Evolutionary conservation across 495 filamentous ascomycete species (phyloP), one percentile per base, ranked within the genome.

Genomic region (Stereocaulon alpinum): DNA sequence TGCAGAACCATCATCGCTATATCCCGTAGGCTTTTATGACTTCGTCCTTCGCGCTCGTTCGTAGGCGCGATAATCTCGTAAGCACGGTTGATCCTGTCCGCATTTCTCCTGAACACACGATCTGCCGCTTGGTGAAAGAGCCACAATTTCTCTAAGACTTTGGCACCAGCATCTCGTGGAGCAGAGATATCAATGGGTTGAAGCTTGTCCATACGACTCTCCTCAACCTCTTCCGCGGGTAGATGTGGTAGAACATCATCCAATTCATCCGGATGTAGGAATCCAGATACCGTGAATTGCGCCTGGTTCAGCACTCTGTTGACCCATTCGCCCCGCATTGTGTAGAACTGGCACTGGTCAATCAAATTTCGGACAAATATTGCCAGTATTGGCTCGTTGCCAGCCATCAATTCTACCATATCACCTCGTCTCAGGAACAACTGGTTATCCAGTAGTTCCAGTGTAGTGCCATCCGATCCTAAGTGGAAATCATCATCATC

Each of bases 271-370:
- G 72, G 74, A 6, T 79, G 63, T 18, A 82, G 78, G 68, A 91
- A 91, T 1, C 71, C 70, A 57, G 82, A 83, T 52, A 91, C 73
- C 6, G 82, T 77, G 67, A 85, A 92, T 50, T 80, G 74, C 7
- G 83, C 64, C 48, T 71, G 65, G 44, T 71, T 63, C 6, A 69
- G 61, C 2, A 61, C 64, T 50, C 75, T 74, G 40, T 85, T 74
- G n/a, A 86, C 73, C 88, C 88, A 94, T 62, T 82, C 82, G 24
- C 90, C 90, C 32, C 78, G 74, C 49, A 77, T 76, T 0, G 83
- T 85, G 67, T 91, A 91, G 66, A 86, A 91, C 57, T 94, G 88
- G 50, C 75, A 71, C 56, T 82, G 77, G 54, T 72, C 75, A 47
- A 82, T 78, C 53, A 87, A 66, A 15, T 80, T 78, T 22, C 81